Evolutionary conservation across 805 yeast genomes (phyloP).

Genomic region (Kazachstania kunashirensis): DNA sequence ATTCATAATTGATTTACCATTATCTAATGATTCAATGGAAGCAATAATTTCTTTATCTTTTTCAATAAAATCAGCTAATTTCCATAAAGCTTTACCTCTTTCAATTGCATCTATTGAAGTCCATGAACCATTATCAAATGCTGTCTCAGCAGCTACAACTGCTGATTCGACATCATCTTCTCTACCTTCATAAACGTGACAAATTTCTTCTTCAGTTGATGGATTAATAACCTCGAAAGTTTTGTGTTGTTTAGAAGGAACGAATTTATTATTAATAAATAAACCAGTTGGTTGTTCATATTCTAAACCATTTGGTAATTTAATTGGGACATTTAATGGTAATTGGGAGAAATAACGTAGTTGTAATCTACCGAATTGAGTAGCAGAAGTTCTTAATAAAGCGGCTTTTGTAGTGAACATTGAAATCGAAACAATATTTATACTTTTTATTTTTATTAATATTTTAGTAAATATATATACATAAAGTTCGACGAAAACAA

Average conservation of each 20-base stretch:
- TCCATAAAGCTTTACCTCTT: constrained; percentile 53
- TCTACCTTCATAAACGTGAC: constrained; percentile 56
- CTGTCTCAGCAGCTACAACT: constrained; percentile 73
- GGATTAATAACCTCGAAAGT: constrained; percentile 59
- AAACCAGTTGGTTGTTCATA: constrained; percentile 73
- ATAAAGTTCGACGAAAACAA: no score
- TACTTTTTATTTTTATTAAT: no score
- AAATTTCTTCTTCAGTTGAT: constrained; percentile 59
- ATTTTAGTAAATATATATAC: no score
- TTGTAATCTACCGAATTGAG: constrained; percentile 2
- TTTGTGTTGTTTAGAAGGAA: constrained; percentile 45
- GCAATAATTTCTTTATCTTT: constrained; percentile 65
- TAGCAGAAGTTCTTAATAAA: constrained; percentile 3
- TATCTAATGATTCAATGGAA: constrained; percentile 76
- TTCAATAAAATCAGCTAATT: constrained; percentile 73
- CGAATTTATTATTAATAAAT: constrained; percentile 68
- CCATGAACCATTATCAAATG: constrained; percentile 61
- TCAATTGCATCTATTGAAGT: constrained; percentile 54
- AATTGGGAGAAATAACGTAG: constrained; percentile 26
- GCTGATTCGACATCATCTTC: constrained; percentile 74
- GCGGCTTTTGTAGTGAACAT: constrained; percentile 1
- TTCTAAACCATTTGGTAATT: constrained; percentile 58
- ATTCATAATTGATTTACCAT: constrained; percentile 73
- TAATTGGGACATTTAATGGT: constrained; percentile 40
- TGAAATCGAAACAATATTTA: no score